phyloP scores from a whole-genome alignment of 352 stramenopile genomes.

The Phytophthora palmivora region DNA sequence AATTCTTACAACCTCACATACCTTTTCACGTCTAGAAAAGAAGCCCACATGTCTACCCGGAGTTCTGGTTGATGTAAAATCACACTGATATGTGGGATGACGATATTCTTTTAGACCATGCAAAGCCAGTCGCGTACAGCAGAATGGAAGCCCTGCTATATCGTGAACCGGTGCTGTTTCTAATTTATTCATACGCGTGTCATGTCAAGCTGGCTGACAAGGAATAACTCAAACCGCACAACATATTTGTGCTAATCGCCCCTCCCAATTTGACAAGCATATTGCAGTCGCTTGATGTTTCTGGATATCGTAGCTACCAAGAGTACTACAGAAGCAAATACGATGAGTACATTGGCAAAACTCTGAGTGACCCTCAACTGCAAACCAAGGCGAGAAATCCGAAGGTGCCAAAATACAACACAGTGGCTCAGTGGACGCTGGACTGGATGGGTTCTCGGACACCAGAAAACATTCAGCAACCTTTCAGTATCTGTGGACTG shows the following conservation, averaged over 20 bases:
- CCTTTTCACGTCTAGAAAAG: constrained; percentile 14
- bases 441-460: background rate
- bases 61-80: too few relatives aligned
- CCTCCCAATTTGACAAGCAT: constrained; percentile 18
- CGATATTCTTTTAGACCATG: constrained; percentile 7
- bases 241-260: constrained; percentile 10
- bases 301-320: constrained; percentile 15
- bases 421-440: constrained; percentile 2
- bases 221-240: constrained; percentile 9
- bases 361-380: background rate
- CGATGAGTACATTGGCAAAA: background rate
- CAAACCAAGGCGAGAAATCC: constrained; percentile 3
- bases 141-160: constrained; percentile 2
- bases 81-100: too few relatives aligned
- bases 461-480: constrained; percentile 1
- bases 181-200: constrained; percentile 14
- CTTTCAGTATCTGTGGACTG: background rate
- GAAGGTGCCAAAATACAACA: constrained; percentile 9
- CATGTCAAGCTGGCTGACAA: constrained; percentile 13
- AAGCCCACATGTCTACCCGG: constrained; percentile 6
- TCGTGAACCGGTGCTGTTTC: constrained; percentile 9
- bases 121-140: background rate
- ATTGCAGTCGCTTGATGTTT: constrained; percentile 10
- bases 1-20: too few relatives aligned
- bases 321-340: constrained; percentile 13